Percentiles rank a stretch among this genome's conserved stretches.
These are phyloP conservation scores for Centaurea solstitialis DNA, from an alignment of 129 eudicot species.

Conservation along the genomic window DNA sequence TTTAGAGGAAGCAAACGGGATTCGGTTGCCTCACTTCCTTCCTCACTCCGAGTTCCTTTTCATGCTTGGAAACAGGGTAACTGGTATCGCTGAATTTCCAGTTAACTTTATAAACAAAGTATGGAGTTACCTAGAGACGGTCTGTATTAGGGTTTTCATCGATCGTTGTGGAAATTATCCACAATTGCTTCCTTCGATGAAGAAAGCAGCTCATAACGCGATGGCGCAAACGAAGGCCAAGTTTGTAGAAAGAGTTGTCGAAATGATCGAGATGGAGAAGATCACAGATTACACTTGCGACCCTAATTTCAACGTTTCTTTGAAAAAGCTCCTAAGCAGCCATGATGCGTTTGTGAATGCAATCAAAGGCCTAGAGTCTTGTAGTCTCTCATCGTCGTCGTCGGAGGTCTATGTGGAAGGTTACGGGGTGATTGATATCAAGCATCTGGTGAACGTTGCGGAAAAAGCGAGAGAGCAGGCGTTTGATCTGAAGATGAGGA, in stretches of 20 bases:
- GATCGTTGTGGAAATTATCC: constrained; percentile 22
- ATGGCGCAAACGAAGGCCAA: constrained; percentile 10
- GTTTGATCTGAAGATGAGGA: constrained; percentile 21
- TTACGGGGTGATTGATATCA: neutral
- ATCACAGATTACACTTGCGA: constrained; percentile 31
- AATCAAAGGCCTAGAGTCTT: no score
- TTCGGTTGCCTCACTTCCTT: constrained; percentile 15
- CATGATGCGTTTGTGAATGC: neutral
- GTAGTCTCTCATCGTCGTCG: no score
- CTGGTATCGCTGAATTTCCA: neutral
- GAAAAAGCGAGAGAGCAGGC: constrained; percentile 10
- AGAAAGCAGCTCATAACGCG: constrained; percentile 16
- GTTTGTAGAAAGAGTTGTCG: constrained; percentile 1
- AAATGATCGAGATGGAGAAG: constrained; percentile 32
- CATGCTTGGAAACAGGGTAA: constrained; percentile 11
- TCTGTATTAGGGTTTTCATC: constrained; percentile 3
- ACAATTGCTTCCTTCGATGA: constrained; percentile 10
- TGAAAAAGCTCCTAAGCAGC: neutral
- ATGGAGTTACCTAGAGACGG: constrained; percentile 18
- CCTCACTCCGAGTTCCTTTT: neutral
- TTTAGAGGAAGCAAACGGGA: constrained; percentile 22
- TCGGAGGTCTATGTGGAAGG: neutral
- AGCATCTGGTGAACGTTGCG: neutral
- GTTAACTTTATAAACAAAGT: constrained; percentile 8
- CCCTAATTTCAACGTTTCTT: neutral